phyloP scores from a whole-genome alignment of 2,329 filamentous ascomycete genomes.

The Pseudogymnoascus sp. region DNA sequence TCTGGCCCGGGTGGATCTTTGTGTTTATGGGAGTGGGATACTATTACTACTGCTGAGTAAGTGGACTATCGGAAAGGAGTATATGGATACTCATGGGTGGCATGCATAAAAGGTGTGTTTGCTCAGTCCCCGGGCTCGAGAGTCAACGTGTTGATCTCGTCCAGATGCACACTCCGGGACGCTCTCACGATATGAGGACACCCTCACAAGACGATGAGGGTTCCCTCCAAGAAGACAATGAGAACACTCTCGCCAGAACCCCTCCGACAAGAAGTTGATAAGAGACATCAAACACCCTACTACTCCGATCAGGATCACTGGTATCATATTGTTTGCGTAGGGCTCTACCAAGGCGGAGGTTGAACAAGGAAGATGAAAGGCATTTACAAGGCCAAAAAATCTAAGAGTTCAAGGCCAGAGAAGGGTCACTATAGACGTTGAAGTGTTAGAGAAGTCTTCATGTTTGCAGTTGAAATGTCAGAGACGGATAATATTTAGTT shows the following conservation, averaged over 20 bases:
- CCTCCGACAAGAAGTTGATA: neutral
- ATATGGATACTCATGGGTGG: neutral
- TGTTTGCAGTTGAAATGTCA: neutral
- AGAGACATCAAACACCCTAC: neutral
- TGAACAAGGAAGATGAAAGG: neutral
- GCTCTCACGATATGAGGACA: neutral
- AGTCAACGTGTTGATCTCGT: neutral
- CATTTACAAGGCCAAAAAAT: neutral
- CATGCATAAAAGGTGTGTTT: neutral
- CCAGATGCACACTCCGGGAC: neutral
- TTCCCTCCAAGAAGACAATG: neutral
- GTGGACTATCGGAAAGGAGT: neutral
- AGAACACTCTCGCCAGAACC: neutral
- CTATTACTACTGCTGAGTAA: neutral
- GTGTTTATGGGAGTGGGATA: slow-evolving; percentile 5
- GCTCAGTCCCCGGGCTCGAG: neutral
- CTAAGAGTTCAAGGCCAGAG: neutral
- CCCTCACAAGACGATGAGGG: neutral
- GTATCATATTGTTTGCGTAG: neutral
- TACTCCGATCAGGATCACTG: neutral
- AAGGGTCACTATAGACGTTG: neutral
- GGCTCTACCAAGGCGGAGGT: neutral
- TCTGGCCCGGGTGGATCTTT: slow-evolving; percentile 11
- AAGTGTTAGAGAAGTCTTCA: neutral
- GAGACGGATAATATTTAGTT: neutral